Conservation (phyloP, 805 yeast genomes). For the Suhomyces kilbournensis region DNA sequence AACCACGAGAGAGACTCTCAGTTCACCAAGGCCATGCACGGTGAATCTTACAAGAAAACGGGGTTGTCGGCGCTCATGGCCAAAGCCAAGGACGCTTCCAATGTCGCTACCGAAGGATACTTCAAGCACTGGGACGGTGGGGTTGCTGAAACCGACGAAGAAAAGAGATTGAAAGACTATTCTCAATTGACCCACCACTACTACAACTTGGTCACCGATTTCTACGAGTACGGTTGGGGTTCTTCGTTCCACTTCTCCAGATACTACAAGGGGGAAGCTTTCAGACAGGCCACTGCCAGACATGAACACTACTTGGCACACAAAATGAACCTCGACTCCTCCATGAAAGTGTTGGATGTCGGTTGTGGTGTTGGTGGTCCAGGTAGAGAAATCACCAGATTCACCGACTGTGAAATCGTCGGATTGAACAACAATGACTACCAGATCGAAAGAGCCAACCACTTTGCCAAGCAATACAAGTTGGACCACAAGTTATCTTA, state of each 20-base stretch:
- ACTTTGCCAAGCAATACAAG: constrained; percentile 65
- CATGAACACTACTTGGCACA: constrained; percentile 94
- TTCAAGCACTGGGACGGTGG: constrained; percentile 98
- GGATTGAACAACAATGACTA: constrained; percentile 97
- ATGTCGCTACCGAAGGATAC: constrained; percentile 82
- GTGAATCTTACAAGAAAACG: constrained; percentile 60
- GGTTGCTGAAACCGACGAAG: constrained; percentile 68
- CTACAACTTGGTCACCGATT: constrained; percentile 95
- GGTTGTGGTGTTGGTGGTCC: constrained; percentile 99
- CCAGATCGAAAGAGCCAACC: constrained; percentile 87
- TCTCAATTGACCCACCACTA: constrained; percentile 90
- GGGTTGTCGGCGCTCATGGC: constrained; percentile 76
- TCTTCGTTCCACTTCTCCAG: constrained; percentile 96
- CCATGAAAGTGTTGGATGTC: constrained; percentile 89
- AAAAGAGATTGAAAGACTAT: constrained; percentile 75
- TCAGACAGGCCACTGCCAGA: constrained; percentile 91
- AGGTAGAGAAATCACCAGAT: constrained; percentile 91
- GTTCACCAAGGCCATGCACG: constrained; percentile 86
- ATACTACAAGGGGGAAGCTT: constrained; percentile 89
- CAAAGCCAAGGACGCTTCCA: constrained; percentile 74
- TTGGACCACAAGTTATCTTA: constrained; percentile 73
- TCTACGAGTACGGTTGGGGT: constrained; percentile 99
- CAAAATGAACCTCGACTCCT: constrained; percentile 74
- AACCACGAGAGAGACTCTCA: constrained; percentile 58
- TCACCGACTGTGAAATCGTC: constrained; percentile 80